Percentiles rank a stretch among this genome's conserved stretches.
phyloP scores from a whole-genome alignment of 129 eudicot species.

The Scalesia atractyloides region DNA sequence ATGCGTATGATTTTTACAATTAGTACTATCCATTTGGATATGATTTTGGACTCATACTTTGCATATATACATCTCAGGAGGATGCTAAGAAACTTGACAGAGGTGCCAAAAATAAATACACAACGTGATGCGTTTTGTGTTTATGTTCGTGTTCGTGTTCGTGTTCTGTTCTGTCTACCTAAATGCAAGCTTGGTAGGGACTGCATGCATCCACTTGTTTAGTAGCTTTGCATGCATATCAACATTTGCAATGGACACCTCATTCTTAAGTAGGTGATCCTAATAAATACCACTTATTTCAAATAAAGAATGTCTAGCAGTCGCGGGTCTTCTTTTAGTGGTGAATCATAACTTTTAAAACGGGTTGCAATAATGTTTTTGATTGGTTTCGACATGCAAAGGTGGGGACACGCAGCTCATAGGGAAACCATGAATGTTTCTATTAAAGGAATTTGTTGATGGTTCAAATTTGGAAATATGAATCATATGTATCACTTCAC shows the following conservation, averaged over 20 bases:
- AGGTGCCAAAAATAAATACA: constrained; percentile 70
- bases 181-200: constrained; percentile 20
- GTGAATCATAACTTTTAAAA: neutral
- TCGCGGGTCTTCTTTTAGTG: neutral
- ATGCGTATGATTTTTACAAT: constrained; percentile 21
- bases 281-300: neutral
- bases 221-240: neutral
- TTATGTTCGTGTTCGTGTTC: neutral
- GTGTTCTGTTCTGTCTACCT: neutral
- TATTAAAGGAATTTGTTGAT: no score
- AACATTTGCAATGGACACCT: neutral
- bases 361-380: neutral
- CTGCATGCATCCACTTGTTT: constrained; percentile 4
- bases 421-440: no score
- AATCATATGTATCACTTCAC: no score
- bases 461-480: no score
- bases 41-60: neutral
- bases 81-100: constrained; percentile 74
- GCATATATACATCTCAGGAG: constrained; percentile 42
- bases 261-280: neutral
- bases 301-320: neutral
- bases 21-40: neutral
- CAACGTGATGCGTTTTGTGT: constrained; percentile 19
- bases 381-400: no score
- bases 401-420: no score